Evolutionary conservation across 495 filamentous ascomycete species (phyloP).

Genomic region (Daldinia loculata): DNA sequence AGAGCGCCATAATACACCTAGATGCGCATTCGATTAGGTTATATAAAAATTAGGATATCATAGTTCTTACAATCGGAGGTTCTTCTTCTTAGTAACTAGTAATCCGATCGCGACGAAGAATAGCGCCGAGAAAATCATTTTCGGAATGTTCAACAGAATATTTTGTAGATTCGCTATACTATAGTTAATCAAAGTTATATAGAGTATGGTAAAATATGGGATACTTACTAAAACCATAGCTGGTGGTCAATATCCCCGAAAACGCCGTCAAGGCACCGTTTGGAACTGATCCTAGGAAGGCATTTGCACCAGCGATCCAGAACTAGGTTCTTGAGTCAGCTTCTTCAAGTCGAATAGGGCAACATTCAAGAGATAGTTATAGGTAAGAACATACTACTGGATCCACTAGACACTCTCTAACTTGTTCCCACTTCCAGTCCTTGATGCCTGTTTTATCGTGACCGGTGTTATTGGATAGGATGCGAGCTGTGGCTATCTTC

Average conservation of each 20-base stretch:
- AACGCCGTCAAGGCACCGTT: slow-evolving; percentile 60
- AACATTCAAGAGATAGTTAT: too few relatives aligned
- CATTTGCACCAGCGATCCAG: slow-evolving; percentile 54
- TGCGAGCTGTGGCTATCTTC: slow-evolving; percentile 42
- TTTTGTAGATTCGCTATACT: slow-evolving; percentile 35
- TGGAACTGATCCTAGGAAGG: slow-evolving; percentile 56
- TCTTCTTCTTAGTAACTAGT: slow-evolving; percentile 25
- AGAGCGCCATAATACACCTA: slow-evolving; percentile 40
- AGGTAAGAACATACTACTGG: slow-evolving; percentile 22
- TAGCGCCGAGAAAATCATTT: slow-evolving; percentile 6
- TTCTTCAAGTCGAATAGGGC: neutral
- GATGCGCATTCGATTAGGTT: neutral
- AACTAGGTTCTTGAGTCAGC: slow-evolving; percentile 27
- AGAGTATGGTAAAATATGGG: neutral
- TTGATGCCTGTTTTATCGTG: slow-evolving; percentile 34
- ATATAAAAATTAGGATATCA: neutral
- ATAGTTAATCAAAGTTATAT: neutral
- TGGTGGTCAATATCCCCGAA: slow-evolving; percentile 52
- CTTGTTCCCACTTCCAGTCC: slow-evolving; percentile 47
- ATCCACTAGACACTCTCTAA: slow-evolving; percentile 39
- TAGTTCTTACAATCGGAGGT: slow-evolving; percentile 31
- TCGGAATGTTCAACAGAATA: slow-evolving; percentile 33
- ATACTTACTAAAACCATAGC: slow-evolving; percentile 52
- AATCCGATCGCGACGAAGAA: slow-evolving; percentile 24
- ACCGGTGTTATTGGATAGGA: slow-evolving; percentile 43